Base-by-base conservation (phyloP, 768 basidiomycete genomes). In the Hericium rajendrae region DNA sequence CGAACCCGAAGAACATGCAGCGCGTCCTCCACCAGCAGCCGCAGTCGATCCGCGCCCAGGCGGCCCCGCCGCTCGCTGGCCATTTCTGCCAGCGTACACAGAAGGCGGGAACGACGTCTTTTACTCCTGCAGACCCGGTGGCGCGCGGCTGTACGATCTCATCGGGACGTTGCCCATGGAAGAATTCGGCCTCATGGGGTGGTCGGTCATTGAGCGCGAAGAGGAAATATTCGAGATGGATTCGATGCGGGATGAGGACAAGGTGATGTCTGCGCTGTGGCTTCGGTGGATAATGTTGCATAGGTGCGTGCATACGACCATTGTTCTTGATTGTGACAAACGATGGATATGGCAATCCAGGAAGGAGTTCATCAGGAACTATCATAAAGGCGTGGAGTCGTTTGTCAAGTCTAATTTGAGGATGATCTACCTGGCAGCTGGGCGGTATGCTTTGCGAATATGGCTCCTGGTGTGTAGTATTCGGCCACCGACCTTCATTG, bases 211-310 rank as follows among this genome's bases (percentile, higher is more conserved):
- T 8, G 87, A 89, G 58, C 71, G 80, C 41, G 88, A 91, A 64
- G 89, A 89, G 51, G 88, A 90, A 60, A 74, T 91, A 0, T 89
- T 81, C 57, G 85, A 88, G 59, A 71, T 78, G 48, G 84, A 87
- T 59, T 83, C 89, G 63, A 73, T 89, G 11, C 73, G 74, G 41
- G 87, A 88, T 57, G 86, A 89, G 60, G 81, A 86, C 57, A 91
- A 91, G 67, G 82, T 89, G 6, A 85, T 91, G 74, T 80, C 82
- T 56, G 86, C 87, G 5, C 70, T 91, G 12, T 91, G 88, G 88
- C 80, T 73, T 12, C 67, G 89, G 53, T 91, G 87, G 87, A 86
- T 89, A 3, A 68, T 83, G 53, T 66, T 83, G 37, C 77, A 86
- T 63, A 70, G 80, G 85, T 84, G 51, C 52, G 73, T 53, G 13